Evolutionary conservation across 148 eudicot genomes (phyloP), one percentile per base, ranked within the genome.

Genomic region (Rhododendron henanense): DNA sequence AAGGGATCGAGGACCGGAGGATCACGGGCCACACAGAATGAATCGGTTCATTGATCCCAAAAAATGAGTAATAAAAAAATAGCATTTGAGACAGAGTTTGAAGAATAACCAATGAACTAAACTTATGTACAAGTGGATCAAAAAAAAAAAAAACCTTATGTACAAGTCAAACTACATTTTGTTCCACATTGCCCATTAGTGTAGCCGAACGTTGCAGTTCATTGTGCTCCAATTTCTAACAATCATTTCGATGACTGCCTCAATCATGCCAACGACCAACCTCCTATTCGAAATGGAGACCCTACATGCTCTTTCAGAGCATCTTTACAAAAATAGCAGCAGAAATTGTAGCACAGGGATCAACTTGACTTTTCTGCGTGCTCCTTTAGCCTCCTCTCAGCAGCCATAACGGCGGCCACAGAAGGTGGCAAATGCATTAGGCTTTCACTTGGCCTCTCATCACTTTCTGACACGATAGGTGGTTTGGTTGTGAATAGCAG

Each of bases 351-450:
- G 78, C 25, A 50, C 10, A 28, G 37, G 47, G 28, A 37, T 82
- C 74, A 82, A 37, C 84, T 82, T 82, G 84, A 28, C 16, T 59
- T 79, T 47, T 44, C 81, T 73, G 79, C 45, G 10, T 13, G 82
- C 74, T 89, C 90, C 87, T 55, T 88, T 41, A 92, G 89, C 84
- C 99, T 90, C 90, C 92, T 93, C 87, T 96, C 99, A 45, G 99
- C 99, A 21, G 98, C 96, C 39, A 96, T 71, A 55, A 92, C 98
- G 37, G 99, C 97, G 55, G 99, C 99, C 5, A 92, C 93, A 85
- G 95, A 88, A 78, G 99, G 92, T 8, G 96, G 94, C 71, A 97
- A 84, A 89, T 95, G 94, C 88, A 86, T 90, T 86, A 96, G 88
- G 87, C 89, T 92, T 71, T 84, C 91, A 35, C 83, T 85, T 48